Percentiles rank a stretch among this genome's conserved stretches.
phyloP scores from a whole-genome alignment of 2,329 filamentous ascomycete species.

The Paracorniculantispora psalliotae region DNA sequence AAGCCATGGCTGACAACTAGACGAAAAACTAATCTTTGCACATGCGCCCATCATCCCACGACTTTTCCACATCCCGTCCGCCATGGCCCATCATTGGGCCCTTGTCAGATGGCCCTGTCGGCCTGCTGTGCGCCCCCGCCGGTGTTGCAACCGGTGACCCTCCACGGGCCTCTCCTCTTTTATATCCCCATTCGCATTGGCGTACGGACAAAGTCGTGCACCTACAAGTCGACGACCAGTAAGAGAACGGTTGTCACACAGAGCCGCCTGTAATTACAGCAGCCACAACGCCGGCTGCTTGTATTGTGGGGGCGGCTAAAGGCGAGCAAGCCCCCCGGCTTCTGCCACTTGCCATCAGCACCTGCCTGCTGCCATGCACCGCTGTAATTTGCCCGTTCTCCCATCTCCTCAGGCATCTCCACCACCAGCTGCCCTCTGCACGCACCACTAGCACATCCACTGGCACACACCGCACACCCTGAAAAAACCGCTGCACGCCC shows the following conservation, averaged over 20 bases:
- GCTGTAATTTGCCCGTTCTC: conserved; percentile 9
- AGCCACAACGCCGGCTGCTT: too few species aligned
- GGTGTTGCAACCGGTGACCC: background rate
- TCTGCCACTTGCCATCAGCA: background rate
- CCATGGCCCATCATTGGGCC: conserved; percentile 12
- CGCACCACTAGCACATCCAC: background rate
- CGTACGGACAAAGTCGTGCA: background rate
- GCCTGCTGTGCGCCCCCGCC: conserved; percentile 3
- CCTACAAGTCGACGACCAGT: background rate
- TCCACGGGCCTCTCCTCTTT: background rate
- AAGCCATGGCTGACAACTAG: background rate
- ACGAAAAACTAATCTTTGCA: background rate
- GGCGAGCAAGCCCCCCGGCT: too few species aligned
- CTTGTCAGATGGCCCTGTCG: conserved; percentile 9
- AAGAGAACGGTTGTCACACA: background rate
- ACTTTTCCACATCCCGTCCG: conserved; percentile 7
- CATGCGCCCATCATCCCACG: conserved; percentile 12
- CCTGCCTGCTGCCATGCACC: conserved; percentile 5
- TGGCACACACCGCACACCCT: background rate
- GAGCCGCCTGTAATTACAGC: too few species aligned
- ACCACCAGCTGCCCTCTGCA: background rate
- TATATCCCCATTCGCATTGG: too few species aligned
- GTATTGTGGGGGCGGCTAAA: too few species aligned
- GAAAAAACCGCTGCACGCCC: conserved; percentile 2
- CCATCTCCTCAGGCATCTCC: background rate